Conservation (phyloP, 495 filamentous ascomycete species). For the Pyronema domesticum region DNA sequence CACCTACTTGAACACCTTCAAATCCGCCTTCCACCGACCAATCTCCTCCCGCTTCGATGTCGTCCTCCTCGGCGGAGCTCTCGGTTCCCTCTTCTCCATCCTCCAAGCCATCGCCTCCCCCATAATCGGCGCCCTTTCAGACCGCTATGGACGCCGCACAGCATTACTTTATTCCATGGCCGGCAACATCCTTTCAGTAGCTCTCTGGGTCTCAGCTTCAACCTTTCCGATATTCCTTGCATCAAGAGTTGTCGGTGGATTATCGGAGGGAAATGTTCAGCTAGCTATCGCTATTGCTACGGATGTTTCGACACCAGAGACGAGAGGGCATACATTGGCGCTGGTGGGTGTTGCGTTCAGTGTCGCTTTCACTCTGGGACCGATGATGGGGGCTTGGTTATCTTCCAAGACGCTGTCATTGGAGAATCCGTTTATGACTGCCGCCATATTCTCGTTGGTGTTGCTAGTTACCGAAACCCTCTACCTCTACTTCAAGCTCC, state of each 20-base stretch:
- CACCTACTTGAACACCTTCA: constrained; percentile 78
- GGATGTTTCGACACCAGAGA: constrained; percentile 71
- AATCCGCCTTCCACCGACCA: constrained; percentile 75
- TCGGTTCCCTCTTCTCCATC: constrained; percentile 84
- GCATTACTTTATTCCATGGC: constrained; percentile 83
- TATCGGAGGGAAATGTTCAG: constrained; percentile 95
- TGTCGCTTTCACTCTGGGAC: constrained; percentile 91
- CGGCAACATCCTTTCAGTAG: constrained; percentile 84
- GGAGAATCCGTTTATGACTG: constrained; percentile 74
- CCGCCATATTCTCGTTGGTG: constrained; percentile 65
- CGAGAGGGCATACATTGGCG: constrained; percentile 79
- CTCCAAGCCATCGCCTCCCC: constrained; percentile 88
- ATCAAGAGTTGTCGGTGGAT: constrained; percentile 73
- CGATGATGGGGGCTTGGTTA: constrained; percentile 72
- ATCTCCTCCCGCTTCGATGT: constrained; percentile 96
- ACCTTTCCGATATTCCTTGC: constrained; percentile 94
- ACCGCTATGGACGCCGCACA: constrained; percentile 71
- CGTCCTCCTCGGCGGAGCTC: constrained; percentile 81
- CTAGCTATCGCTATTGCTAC: constrained; percentile 92
- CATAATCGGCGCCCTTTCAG: constrained; percentile 72
- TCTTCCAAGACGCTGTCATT: constrained; percentile 55
- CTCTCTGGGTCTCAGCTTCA: constrained; percentile 79
- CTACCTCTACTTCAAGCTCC: constrained; percentile 73
- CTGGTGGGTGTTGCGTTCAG: constrained; percentile 92
- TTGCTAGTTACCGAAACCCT: constrained; percentile 71